phyloP scores from a whole-genome alignment of 768 basidiomycete species.

The Tylopilus sp. region DNA sequence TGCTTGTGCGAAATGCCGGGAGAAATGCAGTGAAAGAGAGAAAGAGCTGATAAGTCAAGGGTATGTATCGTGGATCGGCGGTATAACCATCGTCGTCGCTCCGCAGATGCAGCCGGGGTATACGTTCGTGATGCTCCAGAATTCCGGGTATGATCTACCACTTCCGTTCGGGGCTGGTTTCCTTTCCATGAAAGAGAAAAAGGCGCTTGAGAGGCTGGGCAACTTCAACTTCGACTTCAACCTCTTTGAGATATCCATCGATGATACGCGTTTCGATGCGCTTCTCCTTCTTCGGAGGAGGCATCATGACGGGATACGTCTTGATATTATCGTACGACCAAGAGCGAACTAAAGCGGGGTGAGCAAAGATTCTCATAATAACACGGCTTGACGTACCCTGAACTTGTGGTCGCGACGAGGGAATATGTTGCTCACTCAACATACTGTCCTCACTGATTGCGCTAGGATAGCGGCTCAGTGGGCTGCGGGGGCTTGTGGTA shows the following conservation, averaged over 20 bases:
- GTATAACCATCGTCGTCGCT: constrained; percentile 31
- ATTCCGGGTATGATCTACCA: constrained; percentile 21
- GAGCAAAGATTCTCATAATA: constrained; percentile 2
- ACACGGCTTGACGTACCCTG: constrained; percentile 44
- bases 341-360: constrained; percentile 49
- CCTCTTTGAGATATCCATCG: constrained; percentile 48
- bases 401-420: constrained; percentile 39
- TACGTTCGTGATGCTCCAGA: constrained; percentile 18
- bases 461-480: constrained; percentile 40
- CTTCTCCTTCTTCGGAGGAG: constrained; percentile 53
- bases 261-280: constrained; percentile 47
- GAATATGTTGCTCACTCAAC: constrained; percentile 26
- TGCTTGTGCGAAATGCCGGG: constrained; percentile 22
- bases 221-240: constrained; percentile 54
- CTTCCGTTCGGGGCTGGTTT: constrained; percentile 27
- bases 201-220: constrained; percentile 56
- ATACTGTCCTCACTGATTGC: constrained; percentile 37
- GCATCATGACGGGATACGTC: constrained; percentile 56
- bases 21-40: constrained; percentile 17
- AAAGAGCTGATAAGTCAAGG: constrained; percentile 33
- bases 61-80: constrained; percentile 33
- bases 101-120: constrained; percentile 29
- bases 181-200: constrained; percentile 62
- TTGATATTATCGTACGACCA: constrained; percentile 76
- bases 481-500: constrained; percentile 32